Base-by-base conservation (phyloP, 768 basidiomycete genomes). In the Galerina marginata region DNA sequence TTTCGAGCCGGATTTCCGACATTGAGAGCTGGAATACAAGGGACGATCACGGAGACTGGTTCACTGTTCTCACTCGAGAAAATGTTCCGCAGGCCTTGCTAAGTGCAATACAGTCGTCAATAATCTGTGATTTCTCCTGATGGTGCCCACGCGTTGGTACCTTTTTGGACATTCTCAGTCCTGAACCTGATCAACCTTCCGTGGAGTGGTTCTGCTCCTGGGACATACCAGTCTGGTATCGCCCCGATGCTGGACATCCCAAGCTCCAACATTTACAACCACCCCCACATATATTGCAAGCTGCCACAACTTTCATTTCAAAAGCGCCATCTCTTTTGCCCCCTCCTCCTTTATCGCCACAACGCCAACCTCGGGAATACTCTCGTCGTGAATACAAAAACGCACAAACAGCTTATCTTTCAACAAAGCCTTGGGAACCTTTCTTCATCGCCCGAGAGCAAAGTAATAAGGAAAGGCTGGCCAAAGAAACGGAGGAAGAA, bases 191-290 rank as follows among this genome's bases (percentile, higher is more conserved):
- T 33, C 58, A 43, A 15, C 52, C 52, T 4, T 20, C 44, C 10
- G 43, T 60, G 1, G 54, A 64, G 11, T 64, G 42, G 26, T 60
- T 50, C 53, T 20, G 14, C 9, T 25, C 36, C 9, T 53, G 16
- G 7, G 36, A 60, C 16, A 38, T 63, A 29, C 61, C 61, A 15
- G 47, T 63, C 16, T 63, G 61, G 61, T 63, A 63, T 39, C 45
- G 45, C 45, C 56, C 54, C 15, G 58, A 57, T 57, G n/a, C n/a
- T n/a, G 43, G 49, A 2, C 25, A 3, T 6, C 44, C 23, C 5
- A 37, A 38, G 5, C 52, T 47, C 39, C 11, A 15, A n/a, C 40
- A 50, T 37, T 49, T 45, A 25, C 50, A 40, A 33, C 58, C 47
- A 5, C 58, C 59, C n/a, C 15, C 37, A 25, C 48, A 60, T 5